Evolutionary conservation across 768 basidiomycete species (phyloP), one percentile per base, ranked within the genome.

Genomic region (Hypholoma fasciculare): DNA sequence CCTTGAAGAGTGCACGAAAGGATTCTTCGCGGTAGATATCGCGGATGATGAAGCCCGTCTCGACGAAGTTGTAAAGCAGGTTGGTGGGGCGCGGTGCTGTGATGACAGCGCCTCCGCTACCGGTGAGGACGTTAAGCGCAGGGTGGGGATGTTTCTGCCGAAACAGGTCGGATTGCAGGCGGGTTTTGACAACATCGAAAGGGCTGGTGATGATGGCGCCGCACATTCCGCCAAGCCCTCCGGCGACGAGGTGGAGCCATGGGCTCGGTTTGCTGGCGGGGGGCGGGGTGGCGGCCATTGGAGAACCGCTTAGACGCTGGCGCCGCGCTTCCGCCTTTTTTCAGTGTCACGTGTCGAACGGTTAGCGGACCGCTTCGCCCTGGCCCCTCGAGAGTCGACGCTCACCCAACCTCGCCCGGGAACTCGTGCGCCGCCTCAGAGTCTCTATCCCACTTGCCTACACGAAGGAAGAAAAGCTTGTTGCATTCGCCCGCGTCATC

Each of bases 111-210:
- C 71, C 72, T 23, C 72, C 75, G 30, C 71, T 71, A 19, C 72
- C 61, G 6, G 57, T 40, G n/a, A 77, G 63, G 17, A 82, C 64
- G 12, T 76, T 72, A 3, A 79, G 66, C 9, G 74, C 71, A 20
- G 75, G 57, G 46, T 69, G 73, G 23, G 75, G 57, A 43, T 69
- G 73, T 54, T 78, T 78, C 63, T 65, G 67, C 23, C 59, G 63
- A 57, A 95, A 97, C 19, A 98, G 77, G 73, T 88, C 88, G 2
- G 94, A 96, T 74, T 99, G 97, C 7, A 98, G 78, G 3, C 97
- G 89, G 42, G 97, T 99, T 76, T 98, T 98, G 61, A 98, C 95
- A 30, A 99, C 94, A 72, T 99, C 97, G 66, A 99, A 96, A 0
- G 97, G 96, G 44, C 94, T 94, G 0, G 97, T 99, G 3, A 98